Conservation (phyloP, 148 eudicot genomes). For the Chenopodium berlandieri region DNA sequence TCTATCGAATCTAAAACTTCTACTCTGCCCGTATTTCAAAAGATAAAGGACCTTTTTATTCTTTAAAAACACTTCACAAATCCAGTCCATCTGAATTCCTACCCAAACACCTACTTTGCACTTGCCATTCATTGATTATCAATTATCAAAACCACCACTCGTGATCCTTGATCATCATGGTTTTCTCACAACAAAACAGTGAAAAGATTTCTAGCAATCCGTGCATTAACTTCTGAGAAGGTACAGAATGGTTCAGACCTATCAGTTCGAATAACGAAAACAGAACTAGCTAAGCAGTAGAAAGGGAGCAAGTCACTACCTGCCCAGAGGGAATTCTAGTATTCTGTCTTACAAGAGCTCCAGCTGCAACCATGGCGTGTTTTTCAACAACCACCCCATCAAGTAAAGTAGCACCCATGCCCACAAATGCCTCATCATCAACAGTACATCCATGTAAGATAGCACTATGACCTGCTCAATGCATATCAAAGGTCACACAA, state of each 20-base stretch:
- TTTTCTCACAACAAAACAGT: not conserved
- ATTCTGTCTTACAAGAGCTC: conserved; percentile 73
- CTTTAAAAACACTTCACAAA: not conserved
- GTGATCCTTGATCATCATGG: not conserved
- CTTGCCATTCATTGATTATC: not conserved
- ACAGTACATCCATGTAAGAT: conserved; percentile 80
- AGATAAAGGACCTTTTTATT: not conserved
- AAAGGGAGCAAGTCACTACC: conserved; percentile 30
- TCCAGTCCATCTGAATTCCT: not conserved
- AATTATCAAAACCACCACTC: not conserved
- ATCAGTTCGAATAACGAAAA: not conserved
- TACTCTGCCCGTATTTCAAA: not conserved
- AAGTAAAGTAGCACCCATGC: conserved; percentile 85
- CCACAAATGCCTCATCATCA: conserved; percentile 85
- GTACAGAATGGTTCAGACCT: not conserved
- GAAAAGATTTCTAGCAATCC: not conserved
- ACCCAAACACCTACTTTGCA: not conserved
- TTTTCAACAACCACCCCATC: conserved; percentile 75
- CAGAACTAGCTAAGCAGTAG: not conserved
- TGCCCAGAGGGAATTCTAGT: conserved; percentile 56
- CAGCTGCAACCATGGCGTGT: conserved; percentile 88
- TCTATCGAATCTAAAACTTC: not conserved
- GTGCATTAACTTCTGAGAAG: not conserved
- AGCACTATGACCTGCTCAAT: conserved; percentile 69
- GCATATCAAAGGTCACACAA: conserved; percentile 26